Conservation (phyloP, 2,329 filamentous ascomycete genomes). For the Xylariales sp. region DNA sequence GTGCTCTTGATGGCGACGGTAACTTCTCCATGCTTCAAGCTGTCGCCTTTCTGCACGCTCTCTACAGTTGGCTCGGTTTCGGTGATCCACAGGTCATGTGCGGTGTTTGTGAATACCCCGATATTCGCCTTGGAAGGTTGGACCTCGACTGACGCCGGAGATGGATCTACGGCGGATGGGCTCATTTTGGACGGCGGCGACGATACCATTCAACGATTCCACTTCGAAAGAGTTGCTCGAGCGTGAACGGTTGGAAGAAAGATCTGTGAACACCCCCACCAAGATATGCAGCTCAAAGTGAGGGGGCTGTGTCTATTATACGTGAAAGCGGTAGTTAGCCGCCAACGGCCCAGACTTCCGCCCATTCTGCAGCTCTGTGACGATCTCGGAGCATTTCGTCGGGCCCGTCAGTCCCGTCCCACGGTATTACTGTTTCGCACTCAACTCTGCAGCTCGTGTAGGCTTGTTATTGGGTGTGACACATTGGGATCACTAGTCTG, state of each 20-base stretch:
- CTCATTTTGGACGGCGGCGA: conserved; percentile 12
- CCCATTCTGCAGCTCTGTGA: conserved; percentile 5
- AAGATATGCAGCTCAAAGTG: background rate
- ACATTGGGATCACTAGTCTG: background rate
- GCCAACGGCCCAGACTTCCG: background rate
- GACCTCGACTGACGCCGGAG: conserved; percentile 2
- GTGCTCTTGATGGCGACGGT: conserved; percentile 88
- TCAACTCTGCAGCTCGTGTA: background rate
- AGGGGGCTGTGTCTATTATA: conserved; percentile 3
- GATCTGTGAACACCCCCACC: background rate
- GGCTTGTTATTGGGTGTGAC: background rate
- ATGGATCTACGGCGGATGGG: conserved; percentile 7
- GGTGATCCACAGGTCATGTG: conserved; percentile 85
- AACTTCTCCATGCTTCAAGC: conserved; percentile 76
- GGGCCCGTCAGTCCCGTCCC: background rate
- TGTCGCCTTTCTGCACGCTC: conserved; percentile 62
- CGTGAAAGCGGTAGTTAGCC: background rate
- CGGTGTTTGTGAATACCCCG: conserved; percentile 91
- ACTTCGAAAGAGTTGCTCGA: background rate
- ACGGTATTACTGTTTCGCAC: too few species aligned
- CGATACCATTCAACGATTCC: too few species aligned
- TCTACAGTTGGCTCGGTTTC: conserved; percentile 73
- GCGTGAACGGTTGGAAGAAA: background rate
- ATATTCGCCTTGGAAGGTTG: conserved; percentile 75
- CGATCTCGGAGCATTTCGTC: conserved; percentile 3